Percentiles rank a stretch among this genome's conserved stretches.
These are phyloP conservation scores for Kodamaea ohmeri DNA, from an alignment of 1,139 yeast species.

Conservation along the genomic window DNA sequence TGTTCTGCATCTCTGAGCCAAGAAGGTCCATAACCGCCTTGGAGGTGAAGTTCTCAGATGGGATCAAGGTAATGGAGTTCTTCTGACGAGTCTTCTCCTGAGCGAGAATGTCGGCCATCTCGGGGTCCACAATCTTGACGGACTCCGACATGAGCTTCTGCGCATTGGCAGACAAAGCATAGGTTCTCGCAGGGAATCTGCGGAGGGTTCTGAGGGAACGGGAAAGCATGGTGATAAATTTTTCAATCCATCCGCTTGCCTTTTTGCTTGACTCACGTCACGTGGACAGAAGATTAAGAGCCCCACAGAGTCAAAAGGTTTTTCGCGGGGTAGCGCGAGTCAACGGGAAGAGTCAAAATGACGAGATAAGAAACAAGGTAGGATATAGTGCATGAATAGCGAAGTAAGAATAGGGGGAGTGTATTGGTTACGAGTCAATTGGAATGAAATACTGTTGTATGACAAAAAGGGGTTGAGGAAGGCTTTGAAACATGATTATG, in stretches of 20 bases:
- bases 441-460: too few relatives aligned
- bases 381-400: too few relatives aligned
- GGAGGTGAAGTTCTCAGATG: constrained; percentile 93
- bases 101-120: constrained; percentile 71
- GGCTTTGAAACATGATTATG: too few relatives aligned
- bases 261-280: constrained; percentile 6
- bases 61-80: constrained; percentile 86
- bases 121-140: constrained; percentile 75
- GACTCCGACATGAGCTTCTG: constrained; percentile 58
- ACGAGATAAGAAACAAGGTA: too few relatives aligned
- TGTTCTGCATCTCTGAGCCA: constrained; percentile 96
- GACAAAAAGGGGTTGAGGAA: too few relatives aligned
- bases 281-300: constrained; percentile 4
- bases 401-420: too few relatives aligned
- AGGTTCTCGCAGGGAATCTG: constrained; percentile 24
- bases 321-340: background rate
- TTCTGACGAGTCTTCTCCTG: constrained; percentile 82
- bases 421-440: too few relatives aligned
- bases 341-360: too few relatives aligned
- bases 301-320: constrained; percentile 3
- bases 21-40: constrained; percentile 90
- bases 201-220: constrained; percentile 23
- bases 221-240: constrained; percentile 12
- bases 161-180: constrained; percentile 51
- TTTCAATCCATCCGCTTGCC: background rate